Evolutionary conservation across 139 green algal genomes (phyloP), one percentile per base, ranked within the genome.

Genomic region (Eudorina sp.): DNA sequence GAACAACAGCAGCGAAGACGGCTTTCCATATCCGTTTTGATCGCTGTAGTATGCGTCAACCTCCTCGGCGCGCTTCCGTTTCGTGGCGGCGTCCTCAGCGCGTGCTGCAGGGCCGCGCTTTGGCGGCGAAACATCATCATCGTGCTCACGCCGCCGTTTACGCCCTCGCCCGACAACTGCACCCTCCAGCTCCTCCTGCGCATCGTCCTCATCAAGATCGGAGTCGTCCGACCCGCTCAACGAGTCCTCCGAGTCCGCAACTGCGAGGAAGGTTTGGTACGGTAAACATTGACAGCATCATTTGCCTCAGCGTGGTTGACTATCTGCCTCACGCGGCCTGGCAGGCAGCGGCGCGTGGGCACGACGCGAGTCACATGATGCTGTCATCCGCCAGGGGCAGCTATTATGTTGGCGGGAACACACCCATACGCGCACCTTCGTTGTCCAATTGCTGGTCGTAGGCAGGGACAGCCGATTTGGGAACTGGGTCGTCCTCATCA

Each of bases 1-100:
- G 58, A 93, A 96, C 40, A 98, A 84, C 27, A 98, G 27, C 74
- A 95, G 92, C 7, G 96, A 90, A 0, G 94, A 91, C 0, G 97
- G 94, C 74, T 95, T 95, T 74, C 96, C 96, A 55, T 95, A 98
- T 62, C 87, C 94, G 18, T 88, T 89, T 23, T 94, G 90, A 3
- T 89, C 66, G 41, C 87, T 68, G 60, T 96, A 95, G 89, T 97
- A 96, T 41, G 94, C 89, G 16, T 87, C 84, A 3, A 95, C 53
- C 36, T 74, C 41, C 34, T 73, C 27, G 3, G 48, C 48, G 9
- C 83, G 83, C 4, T 31, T 75, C 8, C 62, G 46, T 11, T 62
- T 19, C 8, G 40, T n/a, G 21, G 62, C 48, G 4, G 60, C 73
- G 0, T 41, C 60, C 62, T 58, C 60, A 34, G 51, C 41, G 41